Conservation (phyloP, 2,329 filamentous ascomycete species). For the Leptographium radiaticola region DNA sequence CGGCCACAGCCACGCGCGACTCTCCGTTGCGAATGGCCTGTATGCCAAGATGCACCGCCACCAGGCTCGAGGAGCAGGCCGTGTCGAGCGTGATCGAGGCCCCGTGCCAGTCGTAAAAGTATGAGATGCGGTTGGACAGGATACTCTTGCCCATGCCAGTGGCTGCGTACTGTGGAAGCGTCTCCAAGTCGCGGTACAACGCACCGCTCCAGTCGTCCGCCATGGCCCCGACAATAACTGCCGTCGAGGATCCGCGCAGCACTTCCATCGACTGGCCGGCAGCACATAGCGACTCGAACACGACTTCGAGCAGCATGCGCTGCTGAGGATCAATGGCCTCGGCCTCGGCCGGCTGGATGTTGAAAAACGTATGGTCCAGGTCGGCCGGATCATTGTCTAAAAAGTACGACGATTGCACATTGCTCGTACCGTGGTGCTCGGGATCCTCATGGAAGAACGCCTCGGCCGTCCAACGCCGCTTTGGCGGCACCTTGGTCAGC, state of each 20-base stretch:
- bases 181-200: conserved; percentile 12
- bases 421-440: too few species aligned
- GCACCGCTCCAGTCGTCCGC: conserved; percentile 14
- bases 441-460: too few species aligned
- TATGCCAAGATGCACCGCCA: conserved; percentile 11
- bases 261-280: not conserved
- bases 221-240: conserved; percentile 16
- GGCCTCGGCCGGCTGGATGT: conserved; percentile 55
- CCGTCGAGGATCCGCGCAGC: not conserved
- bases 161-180: conserved; percentile 12
- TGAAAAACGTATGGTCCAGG: conserved; percentile 37
- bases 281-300: conserved; percentile 49
- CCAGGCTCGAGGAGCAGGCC: conserved; percentile 23
- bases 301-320: conserved; percentile 47
- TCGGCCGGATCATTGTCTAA: too few species aligned
- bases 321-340: conserved; percentile 55
- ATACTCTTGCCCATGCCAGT: conserved; percentile 19
- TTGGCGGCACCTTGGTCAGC: too few species aligned
- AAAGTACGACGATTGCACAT: too few species aligned
- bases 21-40: conserved; percentile 9
- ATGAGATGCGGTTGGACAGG: conserved; percentile 22
- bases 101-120: conserved; percentile 21
- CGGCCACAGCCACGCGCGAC: not conserved
- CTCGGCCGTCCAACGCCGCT: too few species aligned
- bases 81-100: conserved; percentile 24